phyloP scores from a whole-genome alignment of 1,284 basidiomycete genomes.

The Rhodotorula glutinis region DNA sequence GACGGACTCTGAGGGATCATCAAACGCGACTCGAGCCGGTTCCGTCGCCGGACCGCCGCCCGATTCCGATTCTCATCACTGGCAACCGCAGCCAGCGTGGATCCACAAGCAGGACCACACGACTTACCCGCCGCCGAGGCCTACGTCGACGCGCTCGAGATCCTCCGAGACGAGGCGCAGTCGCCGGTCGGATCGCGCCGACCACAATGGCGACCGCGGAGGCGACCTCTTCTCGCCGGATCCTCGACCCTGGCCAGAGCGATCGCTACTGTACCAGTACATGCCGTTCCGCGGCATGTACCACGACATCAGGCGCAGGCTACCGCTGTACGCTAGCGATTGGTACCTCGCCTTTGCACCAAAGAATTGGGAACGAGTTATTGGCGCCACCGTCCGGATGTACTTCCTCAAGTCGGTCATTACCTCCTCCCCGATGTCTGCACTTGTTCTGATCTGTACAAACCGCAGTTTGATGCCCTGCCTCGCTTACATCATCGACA shows the following conservation, averaged over 20 bases:
- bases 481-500: slow-evolving; percentile 86
- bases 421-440: not conserved
- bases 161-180: not conserved
- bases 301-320: slow-evolving; percentile 69
- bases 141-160: not conserved
- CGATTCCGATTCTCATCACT: not conserved
- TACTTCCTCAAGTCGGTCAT: slow-evolving; percentile 68
- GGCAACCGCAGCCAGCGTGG: not conserved
- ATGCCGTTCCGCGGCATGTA: slow-evolving; percentile 61
- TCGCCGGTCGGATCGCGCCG: too few relatives aligned
- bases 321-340: slow-evolving; percentile 76
- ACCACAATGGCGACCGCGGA: not conserved
- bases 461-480: slow-evolving; percentile 57
- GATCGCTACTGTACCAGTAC: slow-evolving; percentile 38
- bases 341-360: slow-evolving; percentile 72
- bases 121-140: not conserved
- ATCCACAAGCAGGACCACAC: not conserved
- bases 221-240: slow-evolving; percentile 12
- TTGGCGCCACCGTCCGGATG: slow-evolving; percentile 69
- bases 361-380: slow-evolving; percentile 54
- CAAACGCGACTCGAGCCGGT: not conserved
- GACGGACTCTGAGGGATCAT: not conserved
- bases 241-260: slow-evolving; percentile 28
- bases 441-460: not conserved
- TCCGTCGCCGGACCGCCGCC: not conserved